Evolutionary conservation across 2,329 filamentous ascomycete species (phyloP), one percentile per base, ranked within the genome.

Genomic region (Cadophora sp.): DNA sequence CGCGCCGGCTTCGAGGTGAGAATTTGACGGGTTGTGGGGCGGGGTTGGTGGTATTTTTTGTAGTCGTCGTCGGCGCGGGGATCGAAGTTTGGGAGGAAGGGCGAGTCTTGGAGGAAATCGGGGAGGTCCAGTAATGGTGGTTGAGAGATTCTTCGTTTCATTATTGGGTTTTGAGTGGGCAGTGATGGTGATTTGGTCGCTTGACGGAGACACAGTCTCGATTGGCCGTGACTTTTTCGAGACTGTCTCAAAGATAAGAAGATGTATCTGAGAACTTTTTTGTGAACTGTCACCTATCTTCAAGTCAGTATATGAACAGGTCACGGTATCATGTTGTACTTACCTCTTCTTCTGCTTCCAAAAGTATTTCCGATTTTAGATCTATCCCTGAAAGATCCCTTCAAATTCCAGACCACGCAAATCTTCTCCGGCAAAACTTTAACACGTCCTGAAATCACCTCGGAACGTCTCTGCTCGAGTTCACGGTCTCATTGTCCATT

Each of bases 11-110:
- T 69, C 11, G 62, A 72, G n/a, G 50, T 75, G 6, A 81, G 68
- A 46, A 81, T 76, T 72, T 81, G 77, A 11, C 71, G 72, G 26
- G 80, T 53, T 55, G 75, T 81, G 22, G 79, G 79, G 50, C 67
- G 71, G 3, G 66, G 66, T 48, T 63, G 61, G 26, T 29, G 53
- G 6, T 37, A 14, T 29, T 53, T 26, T 27, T 61, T 62, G 14
- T 31, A 51, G 7, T 66, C 61, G 31, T 66, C 62, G 4, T 56
- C 24, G 34, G 64, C 64, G 31, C 61, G 34, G 5, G 59, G 43
- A 22, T 67, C 62, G 9, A 67, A 60, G 19, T 55, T 34, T 8
- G 65, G 74, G 4, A 69, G 60, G 53, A 69, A 79, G 69, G 65
- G 79, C 68, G 73, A 78, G 62, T 71, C 68, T 12, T 74, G 63